Conservation (phyloP, 768 basidiomycete genomes). For the Candolleomyces aberdarensis region DNA sequence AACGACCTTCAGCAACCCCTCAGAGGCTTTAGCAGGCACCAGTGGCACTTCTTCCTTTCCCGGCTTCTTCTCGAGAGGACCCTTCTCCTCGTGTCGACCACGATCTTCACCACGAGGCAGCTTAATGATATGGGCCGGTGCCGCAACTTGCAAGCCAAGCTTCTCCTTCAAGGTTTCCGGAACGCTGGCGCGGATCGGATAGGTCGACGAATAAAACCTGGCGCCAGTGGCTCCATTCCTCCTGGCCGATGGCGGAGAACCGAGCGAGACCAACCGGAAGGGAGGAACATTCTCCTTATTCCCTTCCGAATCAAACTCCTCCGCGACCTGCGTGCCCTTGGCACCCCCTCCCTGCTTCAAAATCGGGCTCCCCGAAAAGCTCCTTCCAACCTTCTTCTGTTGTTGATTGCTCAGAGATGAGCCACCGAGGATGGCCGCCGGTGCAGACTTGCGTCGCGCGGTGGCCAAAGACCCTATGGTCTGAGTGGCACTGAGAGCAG, state of each 20-base stretch:
- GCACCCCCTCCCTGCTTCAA: background rate
- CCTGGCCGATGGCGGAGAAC: background rate
- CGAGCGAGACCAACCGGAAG: slow-evolving; percentile 1
- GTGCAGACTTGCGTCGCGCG: too few species aligned
- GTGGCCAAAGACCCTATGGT: too few species aligned
- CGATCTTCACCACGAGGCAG: background rate
- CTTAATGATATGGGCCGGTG: background rate
- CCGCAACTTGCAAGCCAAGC: background rate
- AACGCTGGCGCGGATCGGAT: background rate
- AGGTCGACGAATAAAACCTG: background rate
- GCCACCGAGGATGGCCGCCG: too few species aligned
- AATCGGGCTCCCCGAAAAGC: background rate
- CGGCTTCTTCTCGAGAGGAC: background rate
- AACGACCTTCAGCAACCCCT: background rate
- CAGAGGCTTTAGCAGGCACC: background rate
- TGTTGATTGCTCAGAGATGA: too few species aligned
- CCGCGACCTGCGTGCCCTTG: background rate
- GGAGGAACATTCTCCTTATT: slow-evolving; percentile 11
- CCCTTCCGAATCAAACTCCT: slow-evolving; percentile 6
- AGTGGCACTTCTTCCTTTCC: too few species aligned
- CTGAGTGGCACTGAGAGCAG: too few species aligned
- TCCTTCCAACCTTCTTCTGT: too few species aligned
- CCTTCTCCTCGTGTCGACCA: background rate
- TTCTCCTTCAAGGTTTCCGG: background rate
- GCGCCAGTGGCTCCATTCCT: background rate